These are phyloP conservation scores for Cadophora gregata DNA, from an alignment of 2,329 filamentous ascomycete species.

Conservation along the genomic window DNA sequence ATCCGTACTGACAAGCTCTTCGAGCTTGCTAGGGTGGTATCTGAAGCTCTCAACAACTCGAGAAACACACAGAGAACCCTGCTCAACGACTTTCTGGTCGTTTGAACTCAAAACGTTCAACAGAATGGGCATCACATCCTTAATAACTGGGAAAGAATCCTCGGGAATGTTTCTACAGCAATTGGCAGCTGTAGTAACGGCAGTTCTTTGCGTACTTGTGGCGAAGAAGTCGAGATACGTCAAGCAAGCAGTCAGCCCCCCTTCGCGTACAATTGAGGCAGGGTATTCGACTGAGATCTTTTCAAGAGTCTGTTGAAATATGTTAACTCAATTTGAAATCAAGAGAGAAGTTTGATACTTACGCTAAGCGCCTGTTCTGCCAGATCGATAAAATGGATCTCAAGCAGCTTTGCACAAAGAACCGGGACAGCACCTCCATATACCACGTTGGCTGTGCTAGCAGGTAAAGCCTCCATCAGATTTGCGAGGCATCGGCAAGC, in stretches of 20 bases:
- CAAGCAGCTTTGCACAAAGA: constrained; percentile 90
- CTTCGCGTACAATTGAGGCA: constrained; percentile 92
- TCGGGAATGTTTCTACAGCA: constrained; percentile 97
- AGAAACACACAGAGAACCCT: constrained; percentile 93
- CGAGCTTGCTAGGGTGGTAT: constrained; percentile 83
- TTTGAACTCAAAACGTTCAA: constrained; percentile 89
- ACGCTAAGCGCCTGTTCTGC: constrained; percentile 93
- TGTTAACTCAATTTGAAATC: constrained; percentile 26
- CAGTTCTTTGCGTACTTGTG: constrained; percentile 94
- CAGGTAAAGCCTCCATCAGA: constrained; percentile 94
- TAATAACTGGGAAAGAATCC: constrained; percentile 89
- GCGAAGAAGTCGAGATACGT: constrained; percentile 98
- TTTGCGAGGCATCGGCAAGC: constrained; percentile 96
- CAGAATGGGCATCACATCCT: constrained; percentile 95
- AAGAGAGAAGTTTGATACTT: constrained; percentile 43
- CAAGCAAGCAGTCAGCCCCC: constrained; percentile 92
- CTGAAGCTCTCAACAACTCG: constrained; percentile 98
- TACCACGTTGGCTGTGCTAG: constrained; percentile 92
- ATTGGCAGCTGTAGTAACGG: constrained; percentile 96
- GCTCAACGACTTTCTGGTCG: constrained; percentile 96
- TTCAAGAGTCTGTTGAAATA: constrained; percentile 71
- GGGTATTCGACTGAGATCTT: constrained; percentile 98
- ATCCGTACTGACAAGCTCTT: constrained; percentile 89
- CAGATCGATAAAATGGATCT: constrained; percentile 96
- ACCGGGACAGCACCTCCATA: constrained; percentile 97